Evolutionary conservation across 2,329 filamentous ascomycete species (phyloP), one percentile per base, ranked within the genome.

Genomic region (Ceratocystis colombiana): DNA sequence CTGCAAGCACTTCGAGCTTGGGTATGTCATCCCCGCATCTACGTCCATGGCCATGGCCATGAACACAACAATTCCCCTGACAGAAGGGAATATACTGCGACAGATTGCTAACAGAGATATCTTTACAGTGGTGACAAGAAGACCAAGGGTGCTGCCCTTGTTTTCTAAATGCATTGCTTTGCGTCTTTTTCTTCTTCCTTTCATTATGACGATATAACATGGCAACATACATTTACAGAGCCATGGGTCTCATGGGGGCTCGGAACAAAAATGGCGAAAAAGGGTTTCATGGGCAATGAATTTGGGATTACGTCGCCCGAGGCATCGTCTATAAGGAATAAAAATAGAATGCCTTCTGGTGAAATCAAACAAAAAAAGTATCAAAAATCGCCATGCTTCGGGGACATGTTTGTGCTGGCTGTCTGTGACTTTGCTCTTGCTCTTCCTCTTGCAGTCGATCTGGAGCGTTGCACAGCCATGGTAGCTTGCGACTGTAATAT

Each of bases 1-100:
- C 79, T 99, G 94, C 91, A 99, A 99, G 89, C 94, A 99, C 87
- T 99, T 99, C 82, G 94, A 99, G 85, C 84, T 99, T 77, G 94
- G 91, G 90, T 96, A 91, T 71, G 90, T 86, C 64, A 68, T 65
- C 17, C 33, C 48, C 41, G 59, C 28, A 10, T 28, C 69, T 55
- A 53, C 41, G 7, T 20, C 3, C 45, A 15, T 12, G 8, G 28
- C 28, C 46, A 37, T 17, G 61, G 6, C 3, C 10, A 37, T 12
- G 17, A 15, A 20, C 48, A 41, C 37, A 12, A 15, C 10, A 12
- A 41, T 41, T 48, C 20, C 20, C 20, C 10, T 22, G 8, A 20
- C 2, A 5, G 37, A 15, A 15, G 37, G 28, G 15, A 46, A 20
- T 50, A 50, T 41, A 22, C 53, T 8, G 22, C 53, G 20, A 66